A percentile compares a stretch with the other conserved stretches of the same genome.
These are phyloP conservation scores for Arctostaphylos glauca DNA, from an alignment of 148 eudicot species.

Conservation along the genomic window DNA sequence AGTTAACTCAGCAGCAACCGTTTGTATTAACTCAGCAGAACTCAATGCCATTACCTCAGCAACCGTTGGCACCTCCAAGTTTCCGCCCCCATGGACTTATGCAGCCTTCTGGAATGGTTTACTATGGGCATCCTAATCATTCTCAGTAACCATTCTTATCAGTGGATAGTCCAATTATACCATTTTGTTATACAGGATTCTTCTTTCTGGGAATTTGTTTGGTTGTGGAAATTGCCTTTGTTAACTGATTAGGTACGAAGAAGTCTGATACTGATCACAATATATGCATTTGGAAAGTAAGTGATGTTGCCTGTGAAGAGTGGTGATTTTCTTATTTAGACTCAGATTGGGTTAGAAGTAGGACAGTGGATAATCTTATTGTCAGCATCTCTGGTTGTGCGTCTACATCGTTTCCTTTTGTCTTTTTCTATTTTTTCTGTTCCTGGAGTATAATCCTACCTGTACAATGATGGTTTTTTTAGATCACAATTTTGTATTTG, in stretches of 20 bases:
- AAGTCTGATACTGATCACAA: not conserved
- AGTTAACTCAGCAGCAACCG: constrained; percentile 44
- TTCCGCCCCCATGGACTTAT: constrained; percentile 51
- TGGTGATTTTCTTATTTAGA: not conserved
- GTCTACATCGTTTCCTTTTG: not conserved
- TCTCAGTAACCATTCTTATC: constrained; percentile 37
- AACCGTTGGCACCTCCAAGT: constrained; percentile 55
- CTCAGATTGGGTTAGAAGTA: not conserved
- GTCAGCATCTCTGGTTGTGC: not conserved
- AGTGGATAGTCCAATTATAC: not conserved
- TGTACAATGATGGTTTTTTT: constrained; percentile 9
- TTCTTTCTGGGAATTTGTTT: not conserved
- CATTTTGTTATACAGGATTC: not conserved
- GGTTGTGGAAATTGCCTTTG: constrained; percentile 5
- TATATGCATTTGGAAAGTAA: constrained; percentile 1
- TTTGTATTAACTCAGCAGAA: constrained; percentile 34
- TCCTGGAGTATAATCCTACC: not conserved
- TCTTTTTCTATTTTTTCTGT: no score
- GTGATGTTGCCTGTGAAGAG: constrained; percentile 1
- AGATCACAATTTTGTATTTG: constrained; percentile 8
- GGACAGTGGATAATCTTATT: not conserved
- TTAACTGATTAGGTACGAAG: not conserved
- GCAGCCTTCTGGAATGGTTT: constrained; percentile 80
- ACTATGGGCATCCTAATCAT: constrained; percentile 61
- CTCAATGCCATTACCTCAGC: constrained; percentile 41